Conservation (phyloP, 768 basidiomycete species). For the Termitomyces eurrhizus region DNA sequence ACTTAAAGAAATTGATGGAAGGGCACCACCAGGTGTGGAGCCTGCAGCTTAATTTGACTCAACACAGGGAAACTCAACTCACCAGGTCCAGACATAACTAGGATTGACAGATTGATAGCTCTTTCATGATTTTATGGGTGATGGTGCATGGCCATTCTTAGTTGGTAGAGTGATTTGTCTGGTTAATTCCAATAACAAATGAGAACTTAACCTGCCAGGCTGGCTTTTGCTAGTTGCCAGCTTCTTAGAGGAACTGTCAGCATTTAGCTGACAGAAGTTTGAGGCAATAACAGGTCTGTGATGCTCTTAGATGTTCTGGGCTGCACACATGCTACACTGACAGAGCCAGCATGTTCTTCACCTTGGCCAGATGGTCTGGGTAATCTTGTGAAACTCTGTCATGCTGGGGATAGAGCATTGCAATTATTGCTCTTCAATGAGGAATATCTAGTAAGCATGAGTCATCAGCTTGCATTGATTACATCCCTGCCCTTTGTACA, state of each 20-base stretch:
- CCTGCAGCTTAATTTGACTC: slow-evolving; percentile 16
- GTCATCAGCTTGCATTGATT: no score
- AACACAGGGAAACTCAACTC: not conserved
- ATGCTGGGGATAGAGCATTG: no score
- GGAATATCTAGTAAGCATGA: no score
- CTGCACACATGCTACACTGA: not conserved
- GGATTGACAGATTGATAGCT: not conserved
- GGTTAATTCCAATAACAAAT: not conserved
- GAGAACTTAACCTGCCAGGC: not conserved
- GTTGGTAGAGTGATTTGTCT: not conserved
- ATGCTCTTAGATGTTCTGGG: not conserved
- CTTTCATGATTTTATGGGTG: not conserved
- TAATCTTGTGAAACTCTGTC: not conserved
- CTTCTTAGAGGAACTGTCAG: not conserved
- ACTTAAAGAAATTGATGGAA: slow-evolving; percentile 84
- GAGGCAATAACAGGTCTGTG: slow-evolving; percentile 17
- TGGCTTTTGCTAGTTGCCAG: not conserved
- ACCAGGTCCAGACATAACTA: not conserved
- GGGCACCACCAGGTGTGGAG: slow-evolving; percentile 75
- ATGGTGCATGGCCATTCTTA: not conserved
- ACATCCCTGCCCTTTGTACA: no score
- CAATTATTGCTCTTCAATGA: no score
- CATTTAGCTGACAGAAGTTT: not conserved
- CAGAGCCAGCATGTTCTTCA: not conserved
- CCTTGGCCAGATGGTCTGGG: not conserved